A percentile compares a stretch with the other conserved stretches of the same genome.
Evolutionary conservation across 2,329 filamentous ascomycete species (phyloP).

Genomic region (Alternaria triticimaculans): DNA sequence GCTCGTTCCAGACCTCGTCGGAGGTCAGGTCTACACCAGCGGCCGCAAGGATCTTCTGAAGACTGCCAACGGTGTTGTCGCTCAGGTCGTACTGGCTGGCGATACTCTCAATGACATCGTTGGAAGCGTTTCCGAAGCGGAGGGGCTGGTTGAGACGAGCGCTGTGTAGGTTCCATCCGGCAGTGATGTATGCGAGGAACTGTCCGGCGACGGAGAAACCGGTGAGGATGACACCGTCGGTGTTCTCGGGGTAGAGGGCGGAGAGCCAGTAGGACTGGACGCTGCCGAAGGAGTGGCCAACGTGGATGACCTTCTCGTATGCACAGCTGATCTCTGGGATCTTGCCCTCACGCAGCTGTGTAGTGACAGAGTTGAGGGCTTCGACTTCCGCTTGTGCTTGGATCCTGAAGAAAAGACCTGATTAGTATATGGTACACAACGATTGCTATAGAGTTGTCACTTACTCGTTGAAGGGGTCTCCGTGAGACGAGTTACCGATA

Average conservation of each 20-base stretch:
- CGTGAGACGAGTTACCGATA: slow-evolving; percentile 64
- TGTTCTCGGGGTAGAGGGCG: slow-evolving; percentile 59
- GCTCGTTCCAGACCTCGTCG: slow-evolving; percentile 35
- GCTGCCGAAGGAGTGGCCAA: slow-evolving; percentile 71
- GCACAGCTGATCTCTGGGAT: slow-evolving; percentile 52
- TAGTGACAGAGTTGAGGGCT: slow-evolving; percentile 62
- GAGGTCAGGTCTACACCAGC: slow-evolving; percentile 19
- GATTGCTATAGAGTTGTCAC: neutral
- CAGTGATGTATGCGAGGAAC: slow-evolving; percentile 53
- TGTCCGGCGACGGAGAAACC: slow-evolving; percentile 61
- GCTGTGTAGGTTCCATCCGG: slow-evolving; percentile 57
- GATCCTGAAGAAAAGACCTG: slow-evolving; percentile 44
- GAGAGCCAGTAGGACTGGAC: slow-evolving; percentile 64
- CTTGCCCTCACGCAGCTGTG: slow-evolving; percentile 54
- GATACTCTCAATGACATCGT: slow-evolving; percentile 11
- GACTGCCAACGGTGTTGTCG: slow-evolving; percentile 16
- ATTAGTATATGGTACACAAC: neutral
- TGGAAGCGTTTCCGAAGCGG: slow-evolving; percentile 46
- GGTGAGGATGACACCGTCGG: slow-evolving; percentile 66
- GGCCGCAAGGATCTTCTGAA: slow-evolving; percentile 26
- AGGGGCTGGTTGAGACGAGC: slow-evolving; percentile 53
- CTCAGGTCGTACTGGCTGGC: slow-evolving; percentile 17
- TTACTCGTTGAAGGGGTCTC: slow-evolving; percentile 63
- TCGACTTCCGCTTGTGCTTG: slow-evolving; percentile 65
- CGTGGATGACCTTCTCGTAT: slow-evolving; percentile 60